These are phyloP conservation scores for Colletotrichum eremochloae DNA, from an alignment of 2,329 filamentous ascomycete genomes.

Conservation along the genomic window DNA sequence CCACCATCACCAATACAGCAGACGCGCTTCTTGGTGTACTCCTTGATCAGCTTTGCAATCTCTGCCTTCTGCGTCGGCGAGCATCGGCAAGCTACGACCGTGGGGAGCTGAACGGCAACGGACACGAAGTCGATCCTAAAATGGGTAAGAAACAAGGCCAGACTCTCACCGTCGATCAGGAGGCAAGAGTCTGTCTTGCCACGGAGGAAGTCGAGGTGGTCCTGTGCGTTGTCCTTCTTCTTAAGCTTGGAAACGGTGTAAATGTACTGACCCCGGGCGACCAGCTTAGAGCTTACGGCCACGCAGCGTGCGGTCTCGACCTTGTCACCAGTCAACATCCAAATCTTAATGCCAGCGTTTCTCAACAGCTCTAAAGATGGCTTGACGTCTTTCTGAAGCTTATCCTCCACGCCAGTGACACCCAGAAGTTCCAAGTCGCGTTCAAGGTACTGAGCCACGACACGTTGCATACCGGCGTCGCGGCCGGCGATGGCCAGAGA, in stretches of 20 bases:
- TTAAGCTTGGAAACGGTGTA: conserved; percentile 91
- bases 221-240: conserved; percentile 86
- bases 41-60: conserved; percentile 88
- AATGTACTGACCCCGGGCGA: conserved; percentile 93
- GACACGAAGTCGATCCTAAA: conserved; percentile 90
- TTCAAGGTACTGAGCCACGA: conserved; percentile 87
- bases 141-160: conserved; percentile 85
- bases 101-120: conserved; percentile 86
- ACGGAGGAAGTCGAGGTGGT: conserved; percentile 88
- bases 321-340: conserved; percentile 99
- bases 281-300: conserved; percentile 93
- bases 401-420: conserved; percentile 98
- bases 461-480: conserved; percentile 83
- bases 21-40: conserved; percentile 92
- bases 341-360: conserved; percentile 98
- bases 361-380: conserved; percentile 93
- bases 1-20: conserved; percentile 98
- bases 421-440: conserved; percentile 90
- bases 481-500: conserved; percentile 84
- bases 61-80: conserved; percentile 98
- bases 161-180: conserved; percentile 93
- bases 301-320: conserved; percentile 98
- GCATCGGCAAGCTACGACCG: conserved; percentile 96
- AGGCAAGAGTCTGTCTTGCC: conserved; percentile 90
- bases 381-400: conserved; percentile 95